Evolutionary conservation across 192 early-diverging fungal species (phyloP), one percentile per base, ranked within the genome.

Genomic region (Entomortierella chlamydospora): DNA sequence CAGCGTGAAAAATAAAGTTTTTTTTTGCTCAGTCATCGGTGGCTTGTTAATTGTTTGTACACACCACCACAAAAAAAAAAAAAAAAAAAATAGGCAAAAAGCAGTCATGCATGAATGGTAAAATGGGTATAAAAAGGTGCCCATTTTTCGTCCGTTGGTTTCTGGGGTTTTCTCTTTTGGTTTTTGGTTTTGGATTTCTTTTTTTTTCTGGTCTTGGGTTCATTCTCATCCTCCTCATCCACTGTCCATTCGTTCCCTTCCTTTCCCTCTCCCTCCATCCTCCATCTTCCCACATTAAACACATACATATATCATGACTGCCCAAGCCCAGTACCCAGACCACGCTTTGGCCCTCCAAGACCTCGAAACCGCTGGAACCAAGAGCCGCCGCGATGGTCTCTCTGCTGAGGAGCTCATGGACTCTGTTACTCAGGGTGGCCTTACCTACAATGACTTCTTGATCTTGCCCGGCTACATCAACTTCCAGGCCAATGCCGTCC

Each of bases 361-460:
- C 56, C 76, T 79, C 57, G 68, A 79, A 54, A 54, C 67, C 47
- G 61, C 56, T 57, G 64, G 72, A 42, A 28, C 26, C 68, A 79
- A 70, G 68, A 70, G 61, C 68, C 68, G 68, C 28, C 76, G 76
- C 63, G 98, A 99, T 86, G 98, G 98, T 22, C 89, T 97, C 58
- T 86, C 94, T 18, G 94, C 89, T 50, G 86, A 85, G 66, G 90
- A 96, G 73, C 85, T 99, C 34, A 91, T 99, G 72, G 93, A 97
- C 81, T 88, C 90, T 62, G 73, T 88, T 64, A 66, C 86, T 28
- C 89, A 89, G 42, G 96, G 95, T 67, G 97, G 97, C 29, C 85
- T 99, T 64, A 99, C 98, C 61, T 99, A 99, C 90, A 99, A 98
- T 86, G 98, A 99, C 85, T 96, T 99, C 68, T 83, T 99, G 86